Base-by-base conservation (phyloP, 176 grass and related monocot genomes). In the Cenchrus fungigraminus region DNA sequence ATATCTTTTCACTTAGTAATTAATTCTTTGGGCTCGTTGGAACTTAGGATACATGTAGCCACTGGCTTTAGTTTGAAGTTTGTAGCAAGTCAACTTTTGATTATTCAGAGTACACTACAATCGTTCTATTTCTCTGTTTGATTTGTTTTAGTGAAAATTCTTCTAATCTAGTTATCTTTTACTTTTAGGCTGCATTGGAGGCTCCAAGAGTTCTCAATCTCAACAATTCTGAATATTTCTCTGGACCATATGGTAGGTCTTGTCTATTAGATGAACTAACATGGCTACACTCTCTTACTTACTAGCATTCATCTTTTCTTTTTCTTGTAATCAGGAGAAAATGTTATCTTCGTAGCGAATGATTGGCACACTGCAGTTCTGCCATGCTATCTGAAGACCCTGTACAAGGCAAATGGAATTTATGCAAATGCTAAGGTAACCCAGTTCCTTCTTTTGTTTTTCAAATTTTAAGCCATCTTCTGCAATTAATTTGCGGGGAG, bases 181-280 rank as follows among this genome's bases (percentile, higher is more conserved):
- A 98, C 12, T 51, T 83, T 82, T 84, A 98, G 96, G 93, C 93
- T 86, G 96, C 96, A 65, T 86, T 98, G 86, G 96, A 98, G 81
- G 93, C 91, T 87, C 92, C 96, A 70, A 94, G 96, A 70, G 78
- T 98, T 85, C 96, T 98, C 69, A 87, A 94, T 83, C 87, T 98
- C 34, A 95, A 77, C 73, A 97, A 82, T 79, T 95, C 88, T 60
- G 73, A 80, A 59, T 69, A 92, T 80, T 95, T 87, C 88, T 90
- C 87, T 79, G 93, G 91, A 84, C 91, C 93, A 58, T 95, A 98
- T 86, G 96, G 96, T 95, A 87, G 49, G 40, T 68, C 19, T 73
- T 73, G 34, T 74, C 11, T 79, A 58, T 82, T 68, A 73, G 15
- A 75, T 32, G 37, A 77, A 84, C 68, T 83, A 89, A 68, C 42